Evolutionary conservation across 23 red algal species (phyloP).

Genomic region (Chondrus crispus): DNA sequence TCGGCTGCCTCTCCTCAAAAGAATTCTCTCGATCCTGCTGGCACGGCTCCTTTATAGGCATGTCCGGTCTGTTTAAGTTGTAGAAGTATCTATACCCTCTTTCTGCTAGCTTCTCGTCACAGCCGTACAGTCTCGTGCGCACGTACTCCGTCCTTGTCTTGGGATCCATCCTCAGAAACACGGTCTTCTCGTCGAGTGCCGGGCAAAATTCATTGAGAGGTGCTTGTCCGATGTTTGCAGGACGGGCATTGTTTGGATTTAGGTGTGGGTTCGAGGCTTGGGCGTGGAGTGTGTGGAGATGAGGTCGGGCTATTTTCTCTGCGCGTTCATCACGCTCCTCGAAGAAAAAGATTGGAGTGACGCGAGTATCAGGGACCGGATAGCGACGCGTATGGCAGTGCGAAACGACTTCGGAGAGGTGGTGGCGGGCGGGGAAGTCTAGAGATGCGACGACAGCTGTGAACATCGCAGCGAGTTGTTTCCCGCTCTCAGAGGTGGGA

Average conservation of each 20-base stretch:
- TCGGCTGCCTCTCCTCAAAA: too few relatives aligned
- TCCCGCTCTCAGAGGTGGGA: neutral
- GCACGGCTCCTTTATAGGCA: neutral
- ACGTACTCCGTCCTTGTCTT: neutral
- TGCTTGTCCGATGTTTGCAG: neutral
- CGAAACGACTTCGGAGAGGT: conserved; percentile 19
- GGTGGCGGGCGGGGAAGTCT: neutral
- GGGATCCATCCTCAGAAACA: neutral
- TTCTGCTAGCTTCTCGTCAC: neutral
- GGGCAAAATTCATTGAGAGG: neutral
- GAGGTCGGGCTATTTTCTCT: neutral
- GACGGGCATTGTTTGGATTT: neutral
- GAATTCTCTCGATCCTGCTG: too few relatives aligned
- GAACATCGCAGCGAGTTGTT: conserved; percentile 32
- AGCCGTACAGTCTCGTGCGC: neutral
- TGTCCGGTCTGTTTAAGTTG: neutral
- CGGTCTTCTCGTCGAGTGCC: neutral
- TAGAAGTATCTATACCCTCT: neutral
- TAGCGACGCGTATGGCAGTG: conserved; percentile 19
- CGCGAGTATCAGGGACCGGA: neutral
- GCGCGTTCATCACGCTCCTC: conserved; percentile 5
- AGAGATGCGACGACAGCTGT: conserved; percentile 22
- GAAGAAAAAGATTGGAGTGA: conserved; percentile 28
- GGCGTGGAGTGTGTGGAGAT: neutral
- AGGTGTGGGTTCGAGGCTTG: neutral